Conservation (phyloP, 2,329 filamentous ascomycete genomes). For the Ciborinia camelliae region DNA sequence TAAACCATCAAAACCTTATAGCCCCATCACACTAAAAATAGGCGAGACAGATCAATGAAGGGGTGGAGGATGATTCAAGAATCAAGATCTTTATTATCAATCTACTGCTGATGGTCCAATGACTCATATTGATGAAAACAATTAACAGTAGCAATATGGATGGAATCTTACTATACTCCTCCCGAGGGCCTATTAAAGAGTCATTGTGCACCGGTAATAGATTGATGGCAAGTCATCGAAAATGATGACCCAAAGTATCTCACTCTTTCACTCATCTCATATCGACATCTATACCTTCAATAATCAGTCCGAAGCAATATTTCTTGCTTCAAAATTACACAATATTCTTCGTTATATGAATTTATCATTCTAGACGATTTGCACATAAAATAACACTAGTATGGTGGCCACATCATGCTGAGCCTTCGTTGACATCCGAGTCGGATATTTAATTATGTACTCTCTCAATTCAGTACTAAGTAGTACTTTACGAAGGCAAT, state of each 20-base stretch:
- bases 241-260: not conserved
- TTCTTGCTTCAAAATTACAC: not conserved
- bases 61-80: not conserved
- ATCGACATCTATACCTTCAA: not conserved
- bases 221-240: not conserved
- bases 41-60: slow-evolving; percentile 3
- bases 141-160: not conserved
- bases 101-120: not conserved
- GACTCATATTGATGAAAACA: not conserved
- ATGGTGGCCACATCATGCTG: not conserved
- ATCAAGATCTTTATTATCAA: not conserved
- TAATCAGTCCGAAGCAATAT: not conserved
- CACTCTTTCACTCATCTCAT: not conserved
- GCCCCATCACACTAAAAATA: not conserved
- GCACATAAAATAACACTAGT: not conserved
- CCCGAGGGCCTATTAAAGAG: too few species aligned
- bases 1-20: too few species aligned
- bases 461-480: not conserved
- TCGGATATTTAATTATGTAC: not conserved
- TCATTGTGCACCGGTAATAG: too few species aligned
- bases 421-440: not conserved
- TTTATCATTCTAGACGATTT: not conserved
- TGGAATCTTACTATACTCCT: not conserved
- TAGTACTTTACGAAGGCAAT: not conserved
- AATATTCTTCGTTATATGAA: not conserved